Base-by-base conservation (phyloP, 2,329 filamentous ascomycete genomes). In the Diplodia scrobiculata region DNA sequence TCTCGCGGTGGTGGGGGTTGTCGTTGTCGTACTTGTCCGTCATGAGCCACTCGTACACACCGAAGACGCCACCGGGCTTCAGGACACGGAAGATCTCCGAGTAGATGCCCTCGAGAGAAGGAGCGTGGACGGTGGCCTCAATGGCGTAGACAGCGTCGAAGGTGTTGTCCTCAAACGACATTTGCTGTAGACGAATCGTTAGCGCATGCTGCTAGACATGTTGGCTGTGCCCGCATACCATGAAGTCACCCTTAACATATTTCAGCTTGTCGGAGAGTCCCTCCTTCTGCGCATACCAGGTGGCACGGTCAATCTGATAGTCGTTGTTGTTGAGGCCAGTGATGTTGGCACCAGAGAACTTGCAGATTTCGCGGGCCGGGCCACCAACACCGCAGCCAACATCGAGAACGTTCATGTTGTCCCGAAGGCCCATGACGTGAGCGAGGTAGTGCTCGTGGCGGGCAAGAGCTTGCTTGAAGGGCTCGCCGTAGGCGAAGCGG, bases 11-110 rank as follows among this genome's bases (percentile, higher is more conserved):
- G 73, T 88, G 84, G 0, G 91, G 79, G 84, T 97, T 92, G 68
- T 90, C 84, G 77, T 96, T 94, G 81, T 98, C 90, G 80, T 97
- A 99, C 27, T 89, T 83, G 69, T 97, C 93, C 6, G 93, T 98
- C 95, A 99, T 98, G 75, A 98, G 84, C 95, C 95, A 98, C 80
- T 99, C 95, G 81, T 98, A 99, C 63, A 98, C 94, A 76, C 94
- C 95, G 73, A 98, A 99, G 62, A 92, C 84, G 78, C 95, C 94
- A 68, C 95, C 95, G 21, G 95, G 95, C 85, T 98, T 99, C 69
- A 99, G 84, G 25, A 97, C 93, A 55, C 91, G 91, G 86, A 89
- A 93, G 74, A 98, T 98, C 79, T 98, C 90, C 76, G 87, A 89
- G 83, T 99, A 99, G 70, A 97, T 92, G 67, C 91, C 93, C 74